Conservation (phyloP, 305 asterid genomes). For the Fraxinus platypoda region DNA sequence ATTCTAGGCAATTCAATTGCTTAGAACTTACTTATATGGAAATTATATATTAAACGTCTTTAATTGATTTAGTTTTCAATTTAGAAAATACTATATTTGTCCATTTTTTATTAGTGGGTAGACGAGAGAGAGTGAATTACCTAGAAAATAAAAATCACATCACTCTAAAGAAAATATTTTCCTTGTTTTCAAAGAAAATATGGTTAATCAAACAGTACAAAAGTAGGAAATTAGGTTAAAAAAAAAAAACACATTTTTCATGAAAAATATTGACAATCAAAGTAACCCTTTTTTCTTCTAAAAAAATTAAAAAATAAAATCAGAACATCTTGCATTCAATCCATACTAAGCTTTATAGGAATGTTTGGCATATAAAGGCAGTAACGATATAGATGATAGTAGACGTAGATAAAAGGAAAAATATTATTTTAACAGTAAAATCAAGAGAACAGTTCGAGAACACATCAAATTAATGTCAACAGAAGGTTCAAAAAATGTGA, state of each 20-base stretch:
- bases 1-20: background rate
- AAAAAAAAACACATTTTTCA: too few relatives aligned
- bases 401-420: background rate
- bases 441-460: background rate
- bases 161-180: background rate
- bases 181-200: background rate
- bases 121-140: background rate
- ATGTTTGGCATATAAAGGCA: background rate
- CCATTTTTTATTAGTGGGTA: background rate
- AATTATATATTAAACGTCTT: too few relatives aligned
- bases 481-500: constrained; percentile 20
- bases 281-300: background rate
- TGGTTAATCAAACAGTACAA: background rate
- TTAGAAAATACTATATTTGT: background rate
- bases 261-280: background rate
- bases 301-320: background rate
- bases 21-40: background rate
- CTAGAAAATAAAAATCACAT: background rate
- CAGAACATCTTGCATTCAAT: background rate
- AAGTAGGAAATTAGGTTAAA: too few relatives aligned
- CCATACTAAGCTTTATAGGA: background rate
- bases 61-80: too few relatives aligned
- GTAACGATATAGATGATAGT: background rate
- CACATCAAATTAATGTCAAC: constrained; percentile 27
- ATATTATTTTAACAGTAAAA: background rate